These are phyloP conservation scores for Peltaster fructicola DNA, from an alignment of 2,329 filamentous ascomycete species.

Conservation along the genomic window DNA sequence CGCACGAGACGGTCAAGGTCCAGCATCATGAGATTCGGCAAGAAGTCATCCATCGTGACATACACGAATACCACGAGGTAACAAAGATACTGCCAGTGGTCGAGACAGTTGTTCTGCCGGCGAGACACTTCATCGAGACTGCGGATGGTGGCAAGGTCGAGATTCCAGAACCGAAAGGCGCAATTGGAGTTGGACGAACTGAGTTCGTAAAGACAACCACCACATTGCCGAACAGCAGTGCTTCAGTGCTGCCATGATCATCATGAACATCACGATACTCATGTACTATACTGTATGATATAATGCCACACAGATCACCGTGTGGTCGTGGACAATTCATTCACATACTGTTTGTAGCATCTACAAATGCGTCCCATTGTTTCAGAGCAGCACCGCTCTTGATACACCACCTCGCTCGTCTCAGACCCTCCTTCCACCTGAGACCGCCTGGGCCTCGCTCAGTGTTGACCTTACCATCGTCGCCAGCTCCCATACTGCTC, in stretches of 20 bases:
- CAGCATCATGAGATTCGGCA: conserved; percentile 29
- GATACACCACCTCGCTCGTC: conserved; percentile 74
- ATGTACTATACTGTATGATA: no score
- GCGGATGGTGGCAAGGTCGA: conserved; percentile 23
- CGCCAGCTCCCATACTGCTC: conserved; percentile 61
- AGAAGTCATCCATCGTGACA: conserved; percentile 33
- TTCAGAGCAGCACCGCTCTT: conserved; percentile 71
- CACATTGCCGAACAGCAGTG: no score
- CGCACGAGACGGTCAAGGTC: conserved; percentile 30
- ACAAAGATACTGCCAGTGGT: conserved; percentile 36
- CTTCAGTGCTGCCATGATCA: no score
- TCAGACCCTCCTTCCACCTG: conserved; percentile 87
- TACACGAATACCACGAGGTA: conserved; percentile 35
- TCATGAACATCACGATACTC: no score
- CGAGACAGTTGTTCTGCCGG: conserved; percentile 34
- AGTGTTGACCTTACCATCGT: conserved; percentile 62
- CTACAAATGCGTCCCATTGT: conserved; percentile 69
- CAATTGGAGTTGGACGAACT: no score
- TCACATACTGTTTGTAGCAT: conserved; percentile 76
- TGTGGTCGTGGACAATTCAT: no score
- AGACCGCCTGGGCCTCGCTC: conserved; percentile 73
- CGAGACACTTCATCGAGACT: conserved; percentile 32
- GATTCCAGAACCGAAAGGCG: no score
- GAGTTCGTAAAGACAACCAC: no score
- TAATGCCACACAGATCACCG: no score